A percentile compares a stretch with the other conserved stretches of the same genome.
Evolutionary conservation across 768 basidiomycete species (phyloP).

Genomic region (Boletus sp.): DNA sequence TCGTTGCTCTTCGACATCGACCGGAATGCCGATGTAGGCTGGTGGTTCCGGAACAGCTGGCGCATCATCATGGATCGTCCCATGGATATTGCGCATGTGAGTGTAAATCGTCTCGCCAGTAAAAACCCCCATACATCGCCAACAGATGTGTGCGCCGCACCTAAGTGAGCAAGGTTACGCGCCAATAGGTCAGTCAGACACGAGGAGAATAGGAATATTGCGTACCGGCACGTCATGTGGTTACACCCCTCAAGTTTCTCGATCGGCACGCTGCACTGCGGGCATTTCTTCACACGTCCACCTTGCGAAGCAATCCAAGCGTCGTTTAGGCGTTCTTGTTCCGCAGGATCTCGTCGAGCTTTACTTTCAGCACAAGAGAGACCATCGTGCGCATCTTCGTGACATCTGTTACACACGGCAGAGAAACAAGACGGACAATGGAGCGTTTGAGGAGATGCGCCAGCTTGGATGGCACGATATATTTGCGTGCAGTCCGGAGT

Average conservation of each 20-base stretch:
- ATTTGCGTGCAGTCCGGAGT: slow-evolving; percentile 76
- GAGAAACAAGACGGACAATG: slow-evolving; percentile 70
- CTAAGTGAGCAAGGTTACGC: slow-evolving; percentile 23
- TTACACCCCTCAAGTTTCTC: slow-evolving; percentile 75
- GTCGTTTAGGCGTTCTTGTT: slow-evolving; percentile 52
- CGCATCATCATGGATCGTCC: slow-evolving; percentile 25
- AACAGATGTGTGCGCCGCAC: slow-evolving; percentile 77
- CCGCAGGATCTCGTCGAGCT: slow-evolving; percentile 36
- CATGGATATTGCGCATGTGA: slow-evolving; percentile 39
- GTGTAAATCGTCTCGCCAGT: slow-evolving; percentile 27
- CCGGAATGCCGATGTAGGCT: slow-evolving; percentile 9
- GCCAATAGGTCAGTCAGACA: not conserved
- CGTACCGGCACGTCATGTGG: slow-evolving; percentile 64
- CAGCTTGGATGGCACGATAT: slow-evolving; percentile 52
- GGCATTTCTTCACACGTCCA: slow-evolving; percentile 65
- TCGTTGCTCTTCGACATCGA: slow-evolving; percentile 23
- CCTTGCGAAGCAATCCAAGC: slow-evolving; percentile 56
- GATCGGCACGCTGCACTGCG: slow-evolving; percentile 64
- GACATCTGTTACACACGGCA: slow-evolving; percentile 63
- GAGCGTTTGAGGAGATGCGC: slow-evolving; percentile 36
- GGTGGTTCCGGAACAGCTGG: slow-evolving; percentile 1
- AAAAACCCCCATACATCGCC: slow-evolving; percentile 55
- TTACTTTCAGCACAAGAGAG: slow-evolving; percentile 51
- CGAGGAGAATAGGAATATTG: not conserved
- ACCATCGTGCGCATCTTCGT: slow-evolving; percentile 60